Base-by-base conservation (phyloP, 352 stramenopile genomes). In the Phytophthora rubi region DNA sequence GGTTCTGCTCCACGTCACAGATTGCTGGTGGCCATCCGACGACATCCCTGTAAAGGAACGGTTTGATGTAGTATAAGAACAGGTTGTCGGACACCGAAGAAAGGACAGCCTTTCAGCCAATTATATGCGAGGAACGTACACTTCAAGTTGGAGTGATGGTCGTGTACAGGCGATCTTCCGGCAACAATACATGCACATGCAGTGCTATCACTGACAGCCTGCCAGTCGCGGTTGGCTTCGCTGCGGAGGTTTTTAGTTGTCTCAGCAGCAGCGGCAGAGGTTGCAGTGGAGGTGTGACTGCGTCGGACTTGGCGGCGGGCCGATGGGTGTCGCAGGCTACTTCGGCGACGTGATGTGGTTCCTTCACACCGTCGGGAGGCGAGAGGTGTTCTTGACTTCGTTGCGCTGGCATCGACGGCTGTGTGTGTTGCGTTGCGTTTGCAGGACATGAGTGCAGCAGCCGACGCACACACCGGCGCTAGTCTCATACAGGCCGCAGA, bases 371-470 rank as follows among this genome's bases (percentile, higher is more conserved):
- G 33, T 30, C 28, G 8, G 0, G 1, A 39, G 33, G 33, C 6
- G 12, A 13, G 33, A 15, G 28, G 28, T 6, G 28, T 30, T 15
- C 3, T 42, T 16, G 8, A 15, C 35, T 47, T 47, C 39, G 15
- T 65, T 61, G 53, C 10, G n/a, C 39, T 56, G 33, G 32, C 0
- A 15, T 28, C 72, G 30, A 71, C 33, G 48, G 13, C 57, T 4
- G 9, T 1, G 6, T 18, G 49, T 65, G 51, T 68, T 70, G 37
- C 54, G 35, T 66, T 58, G 18, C 37, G 33, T 66, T 48, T 65
- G 47, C 58, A 91, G 85, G 81, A 91, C 49, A 79, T 92, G 75
- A 82, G 49, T 64, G 4, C 62, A 84, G 39, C 68, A 84, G 51
- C 35, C 73, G 2, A 60, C 51, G 7, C 60, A 70, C 10, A 68